A percentile compares a stretch with the other conserved stretches of the same genome.
Conservation (phyloP, 2,329 filamentous ascomycete species). For the Iodosphaeria phyllophila region DNA sequence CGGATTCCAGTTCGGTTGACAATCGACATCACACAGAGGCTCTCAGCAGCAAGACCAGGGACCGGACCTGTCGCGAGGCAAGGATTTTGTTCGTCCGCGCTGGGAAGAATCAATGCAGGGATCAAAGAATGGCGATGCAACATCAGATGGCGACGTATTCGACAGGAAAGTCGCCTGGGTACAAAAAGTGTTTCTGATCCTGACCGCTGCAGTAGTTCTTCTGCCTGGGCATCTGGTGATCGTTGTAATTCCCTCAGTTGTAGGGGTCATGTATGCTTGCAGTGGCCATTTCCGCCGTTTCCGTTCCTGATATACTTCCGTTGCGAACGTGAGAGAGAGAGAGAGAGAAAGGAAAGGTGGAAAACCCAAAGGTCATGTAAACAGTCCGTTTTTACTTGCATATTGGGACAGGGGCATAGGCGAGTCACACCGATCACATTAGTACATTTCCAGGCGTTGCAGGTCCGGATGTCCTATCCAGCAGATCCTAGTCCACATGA, state of each 20-base stretch:
- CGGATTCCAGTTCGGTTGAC: slow-evolving; percentile 40
- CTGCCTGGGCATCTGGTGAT: slow-evolving; percentile 12
- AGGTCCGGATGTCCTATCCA: background rate
- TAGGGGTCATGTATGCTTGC: slow-evolving; percentile 12
- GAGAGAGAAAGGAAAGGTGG: too few species aligned
- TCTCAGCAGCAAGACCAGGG: too few species aligned
- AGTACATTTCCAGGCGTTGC: slow-evolving; percentile 3
- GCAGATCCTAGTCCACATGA: too few species aligned
- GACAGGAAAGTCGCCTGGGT: slow-evolving; percentile 10
- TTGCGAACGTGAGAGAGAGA: too few species aligned
- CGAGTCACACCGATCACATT: too few species aligned
- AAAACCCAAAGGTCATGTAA: too few species aligned
- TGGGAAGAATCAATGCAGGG: too few species aligned
- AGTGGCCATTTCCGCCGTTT: slow-evolving; percentile 9
- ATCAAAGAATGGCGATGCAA: too few species aligned
- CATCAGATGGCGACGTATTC: slow-evolving; percentile 5
- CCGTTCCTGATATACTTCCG: slow-evolving; percentile 9
- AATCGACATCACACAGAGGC: slow-evolving; percentile 15
- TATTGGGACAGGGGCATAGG: slow-evolving; percentile 2
- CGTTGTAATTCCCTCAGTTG: slow-evolving; percentile 14
- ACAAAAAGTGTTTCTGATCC: slow-evolving; percentile 11
- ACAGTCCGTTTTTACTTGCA: too few species aligned
- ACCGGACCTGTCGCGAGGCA: too few species aligned
- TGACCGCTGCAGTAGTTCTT: slow-evolving; percentile 11
- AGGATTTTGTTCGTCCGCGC: too few species aligned